These are phyloP conservation scores for Pelargonium citronellum DNA, from an alignment of 441 rosid genomes.

Conservation along the genomic window DNA sequence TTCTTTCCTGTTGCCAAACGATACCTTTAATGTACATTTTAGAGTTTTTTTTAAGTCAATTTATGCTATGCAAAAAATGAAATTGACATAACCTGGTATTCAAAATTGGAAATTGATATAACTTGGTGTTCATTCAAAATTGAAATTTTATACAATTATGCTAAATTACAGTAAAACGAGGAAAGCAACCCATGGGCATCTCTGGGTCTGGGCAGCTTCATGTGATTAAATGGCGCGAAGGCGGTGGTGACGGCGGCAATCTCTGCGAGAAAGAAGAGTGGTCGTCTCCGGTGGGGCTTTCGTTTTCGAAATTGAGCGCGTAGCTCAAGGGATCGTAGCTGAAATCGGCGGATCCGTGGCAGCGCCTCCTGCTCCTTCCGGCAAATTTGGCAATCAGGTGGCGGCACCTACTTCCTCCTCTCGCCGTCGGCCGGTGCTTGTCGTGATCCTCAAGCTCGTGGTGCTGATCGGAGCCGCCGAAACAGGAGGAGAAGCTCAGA, in stretches of 20 bases:
- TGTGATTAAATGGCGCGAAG: too few relatives aligned
- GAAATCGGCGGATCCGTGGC: conserved; percentile 19
- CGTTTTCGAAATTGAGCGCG: conserved; percentile 71
- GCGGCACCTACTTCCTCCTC: not conserved
- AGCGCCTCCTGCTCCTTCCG: not conserved
- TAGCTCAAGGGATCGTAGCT: conserved; percentile 59
- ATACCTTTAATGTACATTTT: too few relatives aligned
- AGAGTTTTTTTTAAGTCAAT: too few relatives aligned
- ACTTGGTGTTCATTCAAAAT: too few relatives aligned
- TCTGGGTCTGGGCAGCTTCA: too few relatives aligned
- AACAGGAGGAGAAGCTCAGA: not conserved
- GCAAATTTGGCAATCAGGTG: not conserved
- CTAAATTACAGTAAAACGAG: too few relatives aligned
- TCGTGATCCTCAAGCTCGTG: not conserved
- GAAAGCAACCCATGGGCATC: too few relatives aligned
- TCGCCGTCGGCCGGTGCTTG: not conserved
- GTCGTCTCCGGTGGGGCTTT: conserved; percentile 31
- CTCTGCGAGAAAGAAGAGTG: conserved; percentile 26
- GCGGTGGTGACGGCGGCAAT: not conserved
- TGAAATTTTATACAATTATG: too few relatives aligned
- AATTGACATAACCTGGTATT: too few relatives aligned
- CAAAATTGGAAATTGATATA: too few relatives aligned
- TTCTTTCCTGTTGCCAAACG: too few relatives aligned
- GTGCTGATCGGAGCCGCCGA: not conserved
- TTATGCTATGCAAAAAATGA: too few relatives aligned